Percentiles rank a stretch among this genome's conserved stretches.
These are phyloP conservation scores for Rhodofomes roseus DNA, from an alignment of 1,284 basidiomycete genomes.

Conservation along the genomic window DNA sequence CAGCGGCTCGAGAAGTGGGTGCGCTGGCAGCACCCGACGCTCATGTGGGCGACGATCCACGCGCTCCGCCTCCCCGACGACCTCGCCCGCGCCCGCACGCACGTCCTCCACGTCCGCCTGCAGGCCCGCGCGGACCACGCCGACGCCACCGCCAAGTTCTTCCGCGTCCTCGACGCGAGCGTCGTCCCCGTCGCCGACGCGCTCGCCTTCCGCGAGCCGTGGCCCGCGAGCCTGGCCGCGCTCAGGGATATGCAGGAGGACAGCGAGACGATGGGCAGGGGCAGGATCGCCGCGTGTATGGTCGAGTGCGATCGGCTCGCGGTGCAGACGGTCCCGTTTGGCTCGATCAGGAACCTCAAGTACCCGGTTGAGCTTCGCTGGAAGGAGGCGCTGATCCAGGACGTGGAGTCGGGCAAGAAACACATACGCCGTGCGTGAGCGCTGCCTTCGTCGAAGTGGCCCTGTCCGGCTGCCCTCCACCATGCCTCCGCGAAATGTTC, in stretches of 20 bases:
- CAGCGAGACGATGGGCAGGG: conserved; percentile 13
- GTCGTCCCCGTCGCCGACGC: conserved; percentile 19
- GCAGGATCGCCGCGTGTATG: conserved; percentile 20
- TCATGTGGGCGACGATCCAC: conserved; percentile 24
- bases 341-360: conserved; percentile 17
- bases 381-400: conserved; percentile 18
- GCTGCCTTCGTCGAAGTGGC: not conserved
- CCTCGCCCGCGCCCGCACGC: conserved; percentile 19
- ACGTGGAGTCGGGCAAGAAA: conserved; percentile 18
- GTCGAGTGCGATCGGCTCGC: conserved; percentile 22
- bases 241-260: conserved; percentile 21
- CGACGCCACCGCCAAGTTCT: conserved; percentile 18
- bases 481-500: too few relatives aligned
- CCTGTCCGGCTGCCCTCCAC: too few relatives aligned
- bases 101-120: conserved; percentile 21
- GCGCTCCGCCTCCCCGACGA: conserved; percentile 19
- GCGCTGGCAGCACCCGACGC: conserved; percentile 21
- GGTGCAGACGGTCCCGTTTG: conserved; percentile 27
- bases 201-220: conserved; percentile 15
- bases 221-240: conserved; percentile 21
- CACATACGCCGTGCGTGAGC: not conserved
- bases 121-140: conserved; percentile 19
- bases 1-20: conserved; percentile 28
- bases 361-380: conserved; percentile 11
- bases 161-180: conserved; percentile 19